These are phyloP conservation scores for Sextonia rubra DNA, from an alignment of 164 flowering plant species.

Conservation along the genomic window DNA sequence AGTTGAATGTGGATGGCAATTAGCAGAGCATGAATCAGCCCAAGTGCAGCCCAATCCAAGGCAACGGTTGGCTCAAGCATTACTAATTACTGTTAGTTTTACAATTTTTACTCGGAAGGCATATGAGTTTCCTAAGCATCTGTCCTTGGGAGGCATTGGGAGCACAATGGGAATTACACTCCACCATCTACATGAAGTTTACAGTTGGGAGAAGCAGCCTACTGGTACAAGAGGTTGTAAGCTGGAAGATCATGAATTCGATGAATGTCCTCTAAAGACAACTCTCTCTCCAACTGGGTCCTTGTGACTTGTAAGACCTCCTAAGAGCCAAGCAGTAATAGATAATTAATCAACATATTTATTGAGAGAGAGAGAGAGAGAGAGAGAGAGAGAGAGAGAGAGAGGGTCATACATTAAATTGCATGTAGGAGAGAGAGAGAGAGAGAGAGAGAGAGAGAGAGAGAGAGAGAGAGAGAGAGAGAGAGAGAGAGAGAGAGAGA, in stretches of 20 bases:
- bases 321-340: slow-evolving; percentile 27
- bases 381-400: background rate
- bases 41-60: background rate
- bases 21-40: background rate
- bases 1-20: background rate
- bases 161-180: background rate
- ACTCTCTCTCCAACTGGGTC: slow-evolving; percentile 79
- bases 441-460: slow-evolving; percentile 23
- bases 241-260: slow-evolving; percentile 84
- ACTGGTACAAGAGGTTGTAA: slow-evolving; percentile 69
- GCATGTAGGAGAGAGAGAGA: slow-evolving; percentile 2
- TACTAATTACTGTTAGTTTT: background rate
- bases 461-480: too few species aligned
- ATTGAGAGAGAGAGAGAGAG: background rate
- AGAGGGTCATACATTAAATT: background rate
- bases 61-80: background rate
- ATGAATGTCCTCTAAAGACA: slow-evolving; percentile 69
- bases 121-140: background rate
- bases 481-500: background rate
- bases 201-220: slow-evolving; percentile 14
- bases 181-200: background rate
- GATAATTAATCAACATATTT: background rate
- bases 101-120: background rate
- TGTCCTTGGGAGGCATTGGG: background rate
- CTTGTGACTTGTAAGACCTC: slow-evolving; percentile 79